These are phyloP conservation scores for Dendrobium officinale DNA, from an alignment of 106 monocot species.

Conservation along the genomic window DNA sequence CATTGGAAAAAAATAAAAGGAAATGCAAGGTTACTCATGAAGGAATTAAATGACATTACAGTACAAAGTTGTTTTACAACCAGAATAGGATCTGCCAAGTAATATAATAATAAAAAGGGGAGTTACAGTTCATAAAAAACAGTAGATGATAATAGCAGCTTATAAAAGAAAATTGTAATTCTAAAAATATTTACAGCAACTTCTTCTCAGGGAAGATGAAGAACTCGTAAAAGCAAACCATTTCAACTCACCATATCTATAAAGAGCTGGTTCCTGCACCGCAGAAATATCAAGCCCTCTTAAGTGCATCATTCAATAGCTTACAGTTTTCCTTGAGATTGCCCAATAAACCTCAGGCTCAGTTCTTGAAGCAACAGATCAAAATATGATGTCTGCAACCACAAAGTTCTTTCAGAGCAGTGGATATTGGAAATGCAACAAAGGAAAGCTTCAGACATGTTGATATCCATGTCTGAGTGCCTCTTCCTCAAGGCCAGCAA, in stretches of 20 bases:
- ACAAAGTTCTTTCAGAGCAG: neutral
- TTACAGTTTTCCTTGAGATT: neutral
- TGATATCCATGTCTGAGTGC: conserved; percentile 3
- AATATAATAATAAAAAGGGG: neutral
- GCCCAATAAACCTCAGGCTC: neutral
- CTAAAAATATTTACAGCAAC: conserved; percentile 1
- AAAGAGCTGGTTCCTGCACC: neutral
- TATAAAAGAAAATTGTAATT: neutral
- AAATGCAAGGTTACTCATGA: too few relatives aligned
- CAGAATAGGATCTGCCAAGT: too few relatives aligned
- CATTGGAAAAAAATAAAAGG: too few relatives aligned
- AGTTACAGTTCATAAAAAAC: neutral
- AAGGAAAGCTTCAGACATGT: neutral
- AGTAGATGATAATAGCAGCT: neutral
- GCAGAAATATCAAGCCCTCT: neutral
- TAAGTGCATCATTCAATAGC: neutral
- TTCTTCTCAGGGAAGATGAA: neutral
- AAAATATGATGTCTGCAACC: neutral
- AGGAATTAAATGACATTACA: too few relatives aligned
- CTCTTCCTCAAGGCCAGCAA: conserved; percentile 31
- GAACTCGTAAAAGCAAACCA: neutral
- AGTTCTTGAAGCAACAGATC: neutral
- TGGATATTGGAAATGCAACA: neutral
- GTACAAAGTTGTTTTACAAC: too few relatives aligned
- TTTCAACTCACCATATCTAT: neutral